Evolutionary conservation across 2,329 filamentous ascomycete species (phyloP).

Genomic region (Aureobasidium musti): DNA sequence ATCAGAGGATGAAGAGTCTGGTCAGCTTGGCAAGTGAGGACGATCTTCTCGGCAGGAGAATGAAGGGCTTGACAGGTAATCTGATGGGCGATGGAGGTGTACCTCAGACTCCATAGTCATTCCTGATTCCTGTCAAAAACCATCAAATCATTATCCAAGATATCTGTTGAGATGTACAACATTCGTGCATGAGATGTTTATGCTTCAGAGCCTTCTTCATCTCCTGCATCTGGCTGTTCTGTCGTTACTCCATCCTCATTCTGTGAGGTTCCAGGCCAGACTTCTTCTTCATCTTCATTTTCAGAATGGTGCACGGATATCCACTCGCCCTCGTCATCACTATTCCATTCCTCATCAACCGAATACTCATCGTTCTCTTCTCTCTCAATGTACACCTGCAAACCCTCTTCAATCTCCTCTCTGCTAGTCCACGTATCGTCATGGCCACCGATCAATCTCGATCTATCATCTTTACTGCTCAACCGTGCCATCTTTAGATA

Average conservation of each 20-base stretch:
- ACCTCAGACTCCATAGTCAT: conserved; percentile 24
- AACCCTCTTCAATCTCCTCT: background rate
- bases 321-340: conserved; percentile 14
- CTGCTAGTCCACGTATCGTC: background rate
- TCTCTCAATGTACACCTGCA: conserved; percentile 1
- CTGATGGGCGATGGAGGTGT: conserved; percentile 37
- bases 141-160: too few species aligned
- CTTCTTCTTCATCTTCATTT: background rate
- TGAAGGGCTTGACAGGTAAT: conserved; percentile 50
- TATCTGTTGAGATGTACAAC: too few species aligned
- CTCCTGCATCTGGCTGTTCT: background rate
- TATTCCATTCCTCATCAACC: background rate
- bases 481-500: background rate
- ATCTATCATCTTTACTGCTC: background rate
- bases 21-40: conserved; percentile 52
- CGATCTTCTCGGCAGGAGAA: conserved; percentile 51
- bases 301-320: conserved; percentile 8
- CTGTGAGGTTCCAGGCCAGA: background rate
- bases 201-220: background rate
- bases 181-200: too few species aligned
- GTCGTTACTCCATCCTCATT: background rate
- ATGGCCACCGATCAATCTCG: conserved; percentile 14
- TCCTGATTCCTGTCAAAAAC: too few species aligned
- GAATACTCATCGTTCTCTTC: conserved; percentile 14
- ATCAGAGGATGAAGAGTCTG: conserved; percentile 44